Evolutionary conservation across 306 rosid genomes (phyloP), one percentile per base, ranked within the genome.

Genomic region (Arachis hypogaea): DNA sequence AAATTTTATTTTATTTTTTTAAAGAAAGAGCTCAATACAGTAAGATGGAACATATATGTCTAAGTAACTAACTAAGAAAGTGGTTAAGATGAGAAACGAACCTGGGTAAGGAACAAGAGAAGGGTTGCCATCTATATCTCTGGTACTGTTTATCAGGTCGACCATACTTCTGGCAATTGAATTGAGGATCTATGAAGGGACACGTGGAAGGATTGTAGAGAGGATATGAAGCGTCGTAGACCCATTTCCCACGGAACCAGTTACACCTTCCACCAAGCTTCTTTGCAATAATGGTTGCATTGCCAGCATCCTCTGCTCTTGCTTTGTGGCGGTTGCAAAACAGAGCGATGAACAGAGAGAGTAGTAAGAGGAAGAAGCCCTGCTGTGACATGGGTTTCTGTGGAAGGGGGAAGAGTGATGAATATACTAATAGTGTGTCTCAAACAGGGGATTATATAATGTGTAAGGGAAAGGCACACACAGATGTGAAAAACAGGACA

Each of bases 161-260:
- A 60, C 95, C 96, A n/a, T 84, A 87, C 80, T 92, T 92, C 7
- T 89, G 89, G 82, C 99, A 94, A 80, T 92, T 68, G 84, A 94
- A 94, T 68, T 94, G 92, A 52, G 93, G 86, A 88, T 94, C 97
- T 80, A 94, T 54, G 83, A 94, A 94, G 77, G 95, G 99, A 62
- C 99, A 94, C 0, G 86, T 60, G 38, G 90, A 83, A 22, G 93
- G 78, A 57, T 86, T 70, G 56, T 92, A 94, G 54, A 84, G 93
- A 81, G 99, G 96, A 51, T 94, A 88, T 0, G 93, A 83, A 79
- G 92, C 38, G 56, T 94, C 99, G 72, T 84, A 89, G 0, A 88
- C 97, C 99, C 99, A 94, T 59, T 79, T 74, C 0, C 99, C 99
- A 0, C 55, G 71, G 44, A 80, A 84, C 80, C 49, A 80, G 63